Base-by-base conservation (phyloP, 805 yeast species). In the Priceomyces haplophilus region DNA sequence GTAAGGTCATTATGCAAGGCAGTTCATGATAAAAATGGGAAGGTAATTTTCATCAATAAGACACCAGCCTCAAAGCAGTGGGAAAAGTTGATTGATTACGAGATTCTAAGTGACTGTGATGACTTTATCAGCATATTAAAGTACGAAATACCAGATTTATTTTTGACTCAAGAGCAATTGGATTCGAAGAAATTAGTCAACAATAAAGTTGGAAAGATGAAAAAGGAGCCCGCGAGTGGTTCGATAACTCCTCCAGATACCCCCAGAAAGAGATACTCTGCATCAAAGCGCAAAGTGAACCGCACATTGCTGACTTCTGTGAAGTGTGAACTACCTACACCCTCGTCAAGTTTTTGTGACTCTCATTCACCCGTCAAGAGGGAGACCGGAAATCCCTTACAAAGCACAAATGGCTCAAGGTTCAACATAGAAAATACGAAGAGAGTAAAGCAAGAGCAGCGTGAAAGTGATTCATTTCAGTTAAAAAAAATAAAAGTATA, bases 21-120 rank as follows among this genome's bases (percentile, higher is more conserved):
- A 15, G 82, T 90, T 15, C 95, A 85, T 56, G 83, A 78, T n/a
- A 75, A 74, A 29, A 88, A 85, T 16, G 99, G 98, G 0, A 67
- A 76, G 23, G 95, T 89, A 1, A 66, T 91, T 0, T 75, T 88
- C 43, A 73, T 91, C 24, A 91, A 91, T 67, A 80, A 80, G 44
- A 83, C 88, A 1, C 73, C 75, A 1, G 65, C 85, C 7, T 72
- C 84, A 2, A 69, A 75, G 41, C 66, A 73, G 15, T 91, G 97
- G 96, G 75, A 78, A 27, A 73, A 73, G 0, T 64, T 77, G 7
- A 79, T 90, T 40, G 97, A 91, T 63, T 86, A 82, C 62, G 95
- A 89, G 55, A 75, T 91, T 3, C 63, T 78, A 40, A 66, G 81
- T 40, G 96, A 88, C 56, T 87, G 97, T 58, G 98, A 91, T 62